Evolutionary conservation across 352 stramenopile genomes (phyloP), one percentile per base, ranked within the genome.

Genomic region (Globisporangium spinosum): DNA sequence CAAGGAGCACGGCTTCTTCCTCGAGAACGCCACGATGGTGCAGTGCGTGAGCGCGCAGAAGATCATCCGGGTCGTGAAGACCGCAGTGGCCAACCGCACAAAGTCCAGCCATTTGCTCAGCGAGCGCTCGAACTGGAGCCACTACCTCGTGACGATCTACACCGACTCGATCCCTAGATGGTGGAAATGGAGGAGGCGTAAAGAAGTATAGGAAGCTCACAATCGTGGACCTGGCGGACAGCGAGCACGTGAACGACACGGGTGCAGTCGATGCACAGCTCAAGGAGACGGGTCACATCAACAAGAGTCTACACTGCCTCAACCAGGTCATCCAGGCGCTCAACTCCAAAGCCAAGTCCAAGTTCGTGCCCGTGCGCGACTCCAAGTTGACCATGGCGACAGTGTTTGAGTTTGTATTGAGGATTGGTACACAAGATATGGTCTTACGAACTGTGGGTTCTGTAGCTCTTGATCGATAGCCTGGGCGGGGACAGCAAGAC

Each of bases 131-230:
- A 93, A 93, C 62, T 77, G 84, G 58, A 93, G 84, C 64, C 84
- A 93, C 69, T 93, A 82, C 38, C 69, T 93, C 43, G 77, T 93
- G 49, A 93, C 84, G 54, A 89, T 93, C 62, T 93, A 93, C 64
- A 90, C 91, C 53, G 84, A 93, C 60, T 78, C 80, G 3, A 67
- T 64, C 83, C 3, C 17, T 83, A 10, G 61, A 71, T 17, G 29
- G 22, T 13, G 27, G 22, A 8, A 4, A n/a, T 22, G 54, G 29
- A 3, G 54, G 29, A 32, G 29, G 68, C 10, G 65, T 74, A 0
- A 87, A 88, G 51, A 85, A 79, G 40, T 91, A 91, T 61, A 83
- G 85, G 58, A 91, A 91, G 64, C 72, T 93, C 43, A 91, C 83
- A 9, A 83, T 93, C 45, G 85, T 93, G 10, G 85, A 93, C 70